Base-by-base conservation (phyloP, 306 rosid species). In the Dalbergia cultrata region DNA sequence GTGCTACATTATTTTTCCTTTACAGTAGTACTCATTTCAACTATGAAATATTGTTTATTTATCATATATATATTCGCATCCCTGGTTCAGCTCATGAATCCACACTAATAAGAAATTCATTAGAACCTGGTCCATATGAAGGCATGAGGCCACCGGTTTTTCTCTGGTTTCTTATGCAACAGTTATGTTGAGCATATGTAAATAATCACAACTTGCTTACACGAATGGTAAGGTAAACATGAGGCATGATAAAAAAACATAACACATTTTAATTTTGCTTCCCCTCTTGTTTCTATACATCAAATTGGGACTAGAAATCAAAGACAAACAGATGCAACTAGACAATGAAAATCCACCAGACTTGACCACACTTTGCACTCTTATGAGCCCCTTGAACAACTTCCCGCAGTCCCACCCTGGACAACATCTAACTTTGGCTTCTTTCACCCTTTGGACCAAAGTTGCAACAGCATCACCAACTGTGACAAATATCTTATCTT, bases 391-490 rank as follows among this genome's bases (percentile, higher is more conserved):
- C 16, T 11, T 56, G n/a, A 44, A 77, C 47, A 75, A 4, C 7
- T 49, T 62, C 72, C 69, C 49, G 9, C 2, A 43, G 9, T 13
- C 56, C 56, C 61, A 76, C 62, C 41, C 18, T 70, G 13, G 53
- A 5, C 16, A 53, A 17, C 54, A 49, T 49, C 54, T 49, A 14
- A 14, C 8, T n/a, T 5, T 53, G 21, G 21, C 59, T 53, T 53
- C 35, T 7, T 49, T 13, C 19, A 82, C 87, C 50, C 22, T 70
- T 81, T 8, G 93, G 74, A 26, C 86, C 84, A 69, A 81, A 26
- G 78, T 76, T 59, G 78, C 75, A 70, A 95, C 87, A 70, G 92
- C 97, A 83, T 93, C 97, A 47, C 77, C 83, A 44, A 93, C 99
- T 65, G 94, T 79, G 0, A 86, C 85, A 72, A 93, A 93, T 70